Evolutionary conservation across 139 green algal species (phyloP).

Genomic region (Chlamydomonas asymmetrica): DNA sequence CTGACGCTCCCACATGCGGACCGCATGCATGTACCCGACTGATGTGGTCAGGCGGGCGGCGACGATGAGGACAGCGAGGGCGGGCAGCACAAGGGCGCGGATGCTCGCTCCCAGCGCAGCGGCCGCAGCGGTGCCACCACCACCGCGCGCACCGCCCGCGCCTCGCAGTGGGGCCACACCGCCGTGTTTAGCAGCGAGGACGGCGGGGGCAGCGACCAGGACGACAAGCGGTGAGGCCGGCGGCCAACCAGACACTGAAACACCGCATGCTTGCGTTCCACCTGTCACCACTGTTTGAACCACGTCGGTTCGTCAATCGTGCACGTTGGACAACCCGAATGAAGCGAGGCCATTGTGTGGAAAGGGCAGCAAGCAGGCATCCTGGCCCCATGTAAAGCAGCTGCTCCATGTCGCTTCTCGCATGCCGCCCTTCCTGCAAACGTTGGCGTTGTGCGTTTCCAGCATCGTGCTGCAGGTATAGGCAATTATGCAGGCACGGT

Average conservation of each 20-base stretch:
- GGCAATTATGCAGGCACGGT: background rate
- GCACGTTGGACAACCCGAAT: no score
- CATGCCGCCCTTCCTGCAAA: background rate
- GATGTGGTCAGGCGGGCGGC: no score
- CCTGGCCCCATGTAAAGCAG: background rate
- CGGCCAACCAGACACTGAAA: background rate
- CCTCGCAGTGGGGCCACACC: conserved; percentile 72
- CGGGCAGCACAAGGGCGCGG: conserved; percentile 19
- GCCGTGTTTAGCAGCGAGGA: conserved; percentile 81
- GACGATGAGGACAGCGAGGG: conserved; percentile 27
- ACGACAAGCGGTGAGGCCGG: background rate
- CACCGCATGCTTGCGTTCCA: no score
- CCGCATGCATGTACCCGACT: no score
- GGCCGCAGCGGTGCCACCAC: conserved; percentile 3
- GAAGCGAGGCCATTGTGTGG: background rate
- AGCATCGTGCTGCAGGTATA: background rate
- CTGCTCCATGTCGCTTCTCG: background rate
- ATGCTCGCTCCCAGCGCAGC: conserved; percentile 34
- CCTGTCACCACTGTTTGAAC: no score
- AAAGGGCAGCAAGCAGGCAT: background rate
- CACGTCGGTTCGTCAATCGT: no score
- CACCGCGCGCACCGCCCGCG: conserved; percentile 57
- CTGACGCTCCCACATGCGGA: no score
- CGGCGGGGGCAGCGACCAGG: conserved; percentile 10
- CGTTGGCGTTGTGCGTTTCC: background rate